These are phyloP conservation scores for Agrocybe pediades DNA, from an alignment of 768 basidiomycete genomes.

Conservation along the genomic window DNA sequence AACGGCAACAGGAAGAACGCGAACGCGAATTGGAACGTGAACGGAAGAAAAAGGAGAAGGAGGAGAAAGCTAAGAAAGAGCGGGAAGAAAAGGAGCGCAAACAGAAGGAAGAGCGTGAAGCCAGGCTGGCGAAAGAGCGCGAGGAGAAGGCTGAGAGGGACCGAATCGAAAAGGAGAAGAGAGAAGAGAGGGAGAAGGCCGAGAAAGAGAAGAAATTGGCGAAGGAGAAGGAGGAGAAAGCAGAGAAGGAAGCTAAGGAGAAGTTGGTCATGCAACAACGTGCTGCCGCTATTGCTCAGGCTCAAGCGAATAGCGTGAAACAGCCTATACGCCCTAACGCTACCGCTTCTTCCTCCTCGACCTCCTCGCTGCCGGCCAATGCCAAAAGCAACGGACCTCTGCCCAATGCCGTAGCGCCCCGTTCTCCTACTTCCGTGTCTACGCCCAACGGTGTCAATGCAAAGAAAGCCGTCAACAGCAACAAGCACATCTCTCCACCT, in stretches of 20 bases:
- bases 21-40: constrained; percentile 80
- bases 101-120: constrained; percentile 70
- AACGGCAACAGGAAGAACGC: constrained; percentile 76
- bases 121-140: constrained; percentile 62
- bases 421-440: constrained; percentile 34
- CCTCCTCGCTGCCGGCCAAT: constrained; percentile 18
- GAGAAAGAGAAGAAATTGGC: constrained; percentile 39
- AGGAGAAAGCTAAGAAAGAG: constrained; percentile 72
- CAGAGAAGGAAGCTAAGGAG: constrained; percentile 30
- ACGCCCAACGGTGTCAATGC: constrained; percentile 31
- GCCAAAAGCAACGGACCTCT: constrained; percentile 33
- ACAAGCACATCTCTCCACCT: constrained; percentile 22
- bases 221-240: constrained; percentile 32
- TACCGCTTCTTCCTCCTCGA: constrained; percentile 38
- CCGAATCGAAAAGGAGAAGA: constrained; percentile 42
- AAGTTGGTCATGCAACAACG: constrained; percentile 46
- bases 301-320: constrained; percentile 33
- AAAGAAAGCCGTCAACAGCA: constrained; percentile 70
- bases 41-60: constrained; percentile 72
- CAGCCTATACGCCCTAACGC: constrained; percentile 36
- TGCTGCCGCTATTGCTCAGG: constrained; percentile 36
- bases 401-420: constrained; percentile 42
- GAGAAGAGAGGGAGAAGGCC: constrained; percentile 41
- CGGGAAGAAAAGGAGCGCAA: constrained; percentile 71
- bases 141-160: constrained; percentile 56